Conservation (phyloP, 306 rosid genomes). For the Vigna trinervia region DNA sequence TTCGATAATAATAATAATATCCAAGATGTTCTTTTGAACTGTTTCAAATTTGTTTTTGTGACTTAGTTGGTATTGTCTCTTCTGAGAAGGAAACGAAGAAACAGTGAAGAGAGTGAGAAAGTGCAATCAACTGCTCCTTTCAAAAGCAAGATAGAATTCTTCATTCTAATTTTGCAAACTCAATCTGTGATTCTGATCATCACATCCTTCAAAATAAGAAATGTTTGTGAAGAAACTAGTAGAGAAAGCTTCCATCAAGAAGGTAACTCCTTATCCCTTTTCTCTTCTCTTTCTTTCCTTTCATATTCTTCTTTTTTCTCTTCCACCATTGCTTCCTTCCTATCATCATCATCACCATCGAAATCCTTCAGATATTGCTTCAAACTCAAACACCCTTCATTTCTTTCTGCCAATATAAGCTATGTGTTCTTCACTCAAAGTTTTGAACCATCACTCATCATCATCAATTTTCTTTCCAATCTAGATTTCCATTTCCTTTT, state of each 20-base stretch:
- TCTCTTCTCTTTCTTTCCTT: background rate
- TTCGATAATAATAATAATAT: too few relatives aligned
- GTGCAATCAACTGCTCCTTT: constrained; percentile 56
- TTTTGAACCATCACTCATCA: background rate
- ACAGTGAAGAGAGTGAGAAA: constrained; percentile 34
- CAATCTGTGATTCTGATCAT: constrained; percentile 23
- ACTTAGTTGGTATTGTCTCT: constrained; percentile 11
- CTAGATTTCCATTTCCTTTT: background rate
- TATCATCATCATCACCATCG: background rate
- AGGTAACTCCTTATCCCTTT: constrained; percentile 49
- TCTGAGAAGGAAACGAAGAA: background rate
- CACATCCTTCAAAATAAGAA: constrained; percentile 29
- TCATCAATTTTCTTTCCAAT: constrained; percentile 8
- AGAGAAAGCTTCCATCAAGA: constrained; percentile 81
- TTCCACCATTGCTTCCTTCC: background rate
- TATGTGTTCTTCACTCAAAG: background rate
- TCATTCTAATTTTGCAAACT: background rate
- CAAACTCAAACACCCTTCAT: background rate
- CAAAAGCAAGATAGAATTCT: background rate
- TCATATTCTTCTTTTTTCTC: constrained; percentile 4
- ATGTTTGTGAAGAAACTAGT: constrained; percentile 94
- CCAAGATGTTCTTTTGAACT: background rate
- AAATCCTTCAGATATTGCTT: background rate
- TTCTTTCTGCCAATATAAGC: constrained; percentile 1
- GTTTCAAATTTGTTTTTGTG: background rate